These are phyloP conservation scores for Hanseniaspora gamundiae DNA, from an alignment of 1,139 yeast species.

Conservation along the genomic window DNA sequence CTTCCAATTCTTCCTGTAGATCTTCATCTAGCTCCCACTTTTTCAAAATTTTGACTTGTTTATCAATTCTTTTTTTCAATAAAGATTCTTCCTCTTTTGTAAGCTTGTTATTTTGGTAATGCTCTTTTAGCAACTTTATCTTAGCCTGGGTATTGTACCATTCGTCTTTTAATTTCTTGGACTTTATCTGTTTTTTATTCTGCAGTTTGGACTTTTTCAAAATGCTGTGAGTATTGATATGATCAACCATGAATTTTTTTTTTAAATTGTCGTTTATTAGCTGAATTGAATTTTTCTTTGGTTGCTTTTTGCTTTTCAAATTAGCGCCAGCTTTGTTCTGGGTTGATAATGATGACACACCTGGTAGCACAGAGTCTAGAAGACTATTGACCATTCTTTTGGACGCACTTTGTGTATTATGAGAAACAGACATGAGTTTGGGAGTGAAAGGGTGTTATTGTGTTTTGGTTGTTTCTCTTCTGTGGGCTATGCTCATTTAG, in stretches of 20 bases:
- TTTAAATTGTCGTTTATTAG: constrained; percentile 27
- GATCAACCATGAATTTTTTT: constrained; percentile 25
- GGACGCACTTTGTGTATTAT: constrained; percentile 28
- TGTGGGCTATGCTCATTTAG: too few species aligned
- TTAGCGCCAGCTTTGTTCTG: constrained; percentile 1
- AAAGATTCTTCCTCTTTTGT: constrained; percentile 37
- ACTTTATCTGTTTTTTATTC: constrained; percentile 29
- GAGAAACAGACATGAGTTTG: constrained; percentile 27
- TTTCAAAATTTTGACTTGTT: constrained; percentile 36
- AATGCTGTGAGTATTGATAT: constrained; percentile 26
- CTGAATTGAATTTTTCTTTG: constrained; percentile 24
- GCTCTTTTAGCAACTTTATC: constrained; percentile 37
- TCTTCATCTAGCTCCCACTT: constrained; percentile 37
- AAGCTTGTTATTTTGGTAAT: constrained; percentile 28
- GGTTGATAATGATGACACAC: constrained; percentile 5
- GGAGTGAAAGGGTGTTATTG: too few species aligned
- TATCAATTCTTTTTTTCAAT: constrained; percentile 36
- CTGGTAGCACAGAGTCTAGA: constrained; percentile 33
- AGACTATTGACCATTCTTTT: constrained; percentile 33
- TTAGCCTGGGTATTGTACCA: constrained; percentile 37
- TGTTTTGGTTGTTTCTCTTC: neutral
- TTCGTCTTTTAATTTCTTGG: constrained; percentile 28
- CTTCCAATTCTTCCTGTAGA: constrained; percentile 34
- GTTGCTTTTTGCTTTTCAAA: constrained; percentile 2
- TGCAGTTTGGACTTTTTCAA: constrained; percentile 29